Base-by-base conservation (phyloP, 169 alveolate species). In the Babesia ovis region DNA sequence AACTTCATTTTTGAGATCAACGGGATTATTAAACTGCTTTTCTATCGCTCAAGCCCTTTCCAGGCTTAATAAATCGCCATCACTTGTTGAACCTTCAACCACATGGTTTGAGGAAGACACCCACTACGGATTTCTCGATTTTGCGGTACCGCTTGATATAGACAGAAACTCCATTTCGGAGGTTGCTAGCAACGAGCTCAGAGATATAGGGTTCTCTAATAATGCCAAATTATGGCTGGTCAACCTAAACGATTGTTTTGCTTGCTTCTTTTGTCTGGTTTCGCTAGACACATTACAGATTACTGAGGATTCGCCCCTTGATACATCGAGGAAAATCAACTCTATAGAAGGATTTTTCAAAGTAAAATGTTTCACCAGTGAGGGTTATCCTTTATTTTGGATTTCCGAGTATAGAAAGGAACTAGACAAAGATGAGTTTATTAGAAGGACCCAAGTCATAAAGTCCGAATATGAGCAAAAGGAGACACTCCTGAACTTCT, bases 61-160 rank as follows among this genome's bases (percentile, higher is more conserved):
- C 3, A 16, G 16, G 25, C 22, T 64, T 1, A 64, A 64, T 35
- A 31, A 34, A 18, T 64, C 61, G 12, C 62, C 74, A 32, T 22
- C 57, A 2, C 27, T 64, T 14, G n/a, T 18, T 4, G 54, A 45
- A 27, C 74, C 74, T 1, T 14, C 55, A 31, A 3, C 60, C 9
- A 31, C 5, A 2, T 64, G 74, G 74, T 25, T 64, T 12, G 41
- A 12, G 1, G 74, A 64, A 14, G 48, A 64, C 35, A 18, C 51
- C 16, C 74, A 55, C 46, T 79, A n/a, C 35, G 87, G 87, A 0
- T 79, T 70, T 48, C 34, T 79, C 29, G 67, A 79, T 37, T 79
- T 64, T 39, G 43, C 87, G 39, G 39, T 72, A 4, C 76, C 74
- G 22, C 48, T 69, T 12, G 59, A 25, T 23, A 58, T 54, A 12